Evolutionary conservation across 345 rosid species (phyloP).

Genomic region (Salix viminalis): DNA sequence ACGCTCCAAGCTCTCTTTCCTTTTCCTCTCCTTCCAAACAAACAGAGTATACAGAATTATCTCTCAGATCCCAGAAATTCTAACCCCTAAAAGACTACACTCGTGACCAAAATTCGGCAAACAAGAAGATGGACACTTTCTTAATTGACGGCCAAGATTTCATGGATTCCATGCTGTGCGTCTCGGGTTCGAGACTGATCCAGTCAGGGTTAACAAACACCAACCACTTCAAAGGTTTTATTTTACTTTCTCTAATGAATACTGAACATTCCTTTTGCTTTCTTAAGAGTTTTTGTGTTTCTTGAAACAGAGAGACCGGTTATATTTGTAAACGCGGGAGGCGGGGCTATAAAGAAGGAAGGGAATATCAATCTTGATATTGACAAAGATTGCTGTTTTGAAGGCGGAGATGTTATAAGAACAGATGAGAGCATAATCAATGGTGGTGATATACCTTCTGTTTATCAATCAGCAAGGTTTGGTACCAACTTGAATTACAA

Average conservation of each 20-base stretch:
- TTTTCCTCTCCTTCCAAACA: too few relatives aligned
- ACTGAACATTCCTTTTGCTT: not conserved
- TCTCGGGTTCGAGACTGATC: constrained; percentile 8
- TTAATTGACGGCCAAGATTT: not conserved
- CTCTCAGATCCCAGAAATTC: too few relatives aligned
- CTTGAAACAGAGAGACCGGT: constrained; percentile 6
- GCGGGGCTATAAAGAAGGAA: not conserved
- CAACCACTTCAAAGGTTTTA: constrained; percentile 6
- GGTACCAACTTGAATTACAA: constrained; percentile 13
- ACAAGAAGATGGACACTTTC: too few relatives aligned
- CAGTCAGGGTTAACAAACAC: not conserved
- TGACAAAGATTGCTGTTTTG: constrained; percentile 4
- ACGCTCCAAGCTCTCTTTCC: too few relatives aligned
- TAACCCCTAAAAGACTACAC: too few relatives aligned
- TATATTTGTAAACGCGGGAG: constrained; percentile 14
- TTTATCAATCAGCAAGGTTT: constrained; percentile 17
- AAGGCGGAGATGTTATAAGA: constrained; percentile 22
- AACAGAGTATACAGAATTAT: too few relatives aligned
- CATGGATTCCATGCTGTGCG: constrained; percentile 10
- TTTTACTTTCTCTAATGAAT: too few relatives aligned
- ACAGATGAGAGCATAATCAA: constrained; percentile 5
- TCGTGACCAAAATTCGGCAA: too few relatives aligned
- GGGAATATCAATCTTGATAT: not conserved
- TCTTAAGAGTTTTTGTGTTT: not conserved
- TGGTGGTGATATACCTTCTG: constrained; percentile 11